phyloP scores from a whole-genome alignment of 2,329 filamentous ascomycete genomes.

The Thielaviopsis cerberus region DNA sequence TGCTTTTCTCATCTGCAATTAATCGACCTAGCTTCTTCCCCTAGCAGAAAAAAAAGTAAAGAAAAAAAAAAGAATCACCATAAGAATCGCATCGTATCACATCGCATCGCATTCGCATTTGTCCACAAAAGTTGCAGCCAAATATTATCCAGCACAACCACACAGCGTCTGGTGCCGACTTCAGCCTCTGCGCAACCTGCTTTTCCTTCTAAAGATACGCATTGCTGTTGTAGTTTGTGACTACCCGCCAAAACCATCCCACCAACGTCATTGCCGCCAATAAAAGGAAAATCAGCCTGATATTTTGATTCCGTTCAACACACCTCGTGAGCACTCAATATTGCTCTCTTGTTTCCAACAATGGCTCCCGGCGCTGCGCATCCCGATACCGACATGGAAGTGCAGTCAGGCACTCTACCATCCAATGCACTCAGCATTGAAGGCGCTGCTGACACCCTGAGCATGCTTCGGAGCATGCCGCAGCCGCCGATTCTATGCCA shows the following conservation, averaged over 20 bases:
- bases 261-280: not conserved
- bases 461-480: conserved; percentile 29
- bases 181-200: not conserved
- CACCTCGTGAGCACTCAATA: not conserved
- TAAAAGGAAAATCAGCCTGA: not conserved
- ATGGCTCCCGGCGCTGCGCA: conserved; percentile 23
- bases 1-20: not conserved
- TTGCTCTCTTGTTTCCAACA: not conserved
- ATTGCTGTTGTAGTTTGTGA: not conserved
- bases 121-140: not conserved
- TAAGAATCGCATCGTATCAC: not conserved
- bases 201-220: not conserved
- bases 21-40: not conserved
- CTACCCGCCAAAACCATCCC: not conserved
- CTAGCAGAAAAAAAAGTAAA: too few species aligned
- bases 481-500: conserved; percentile 27
- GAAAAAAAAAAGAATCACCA: not conserved
- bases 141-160: not conserved
- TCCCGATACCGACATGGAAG: conserved; percentile 18
- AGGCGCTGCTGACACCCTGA: conserved; percentile 26
- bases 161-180: not conserved
- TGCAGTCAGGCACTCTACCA: conserved; percentile 15
- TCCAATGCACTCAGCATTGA: conserved; percentile 18
- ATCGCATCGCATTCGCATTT: not conserved
- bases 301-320: not conserved